Percentiles rank a stretch among this genome's conserved stretches.
Evolutionary conservation across 225 moss, liverwort and hornwort genomes (phyloP).

Genomic region (Rhytidiadelphus loreus): DNA sequence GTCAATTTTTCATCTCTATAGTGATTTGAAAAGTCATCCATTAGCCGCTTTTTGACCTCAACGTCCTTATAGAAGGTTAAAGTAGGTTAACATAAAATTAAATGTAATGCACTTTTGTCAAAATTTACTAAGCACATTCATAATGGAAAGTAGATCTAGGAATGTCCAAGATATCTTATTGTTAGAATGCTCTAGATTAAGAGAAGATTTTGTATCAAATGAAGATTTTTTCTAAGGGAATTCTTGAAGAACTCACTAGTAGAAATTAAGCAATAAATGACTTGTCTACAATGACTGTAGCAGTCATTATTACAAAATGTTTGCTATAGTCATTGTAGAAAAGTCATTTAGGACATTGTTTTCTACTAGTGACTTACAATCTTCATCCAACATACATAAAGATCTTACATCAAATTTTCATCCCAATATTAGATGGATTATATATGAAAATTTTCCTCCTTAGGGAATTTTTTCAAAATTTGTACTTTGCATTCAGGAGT

Average conservation of each 20-base stretch:
- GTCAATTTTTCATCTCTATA: not conserved
- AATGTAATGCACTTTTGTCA: fast-evolving
- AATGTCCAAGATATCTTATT: not conserved
- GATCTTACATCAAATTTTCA: not conserved
- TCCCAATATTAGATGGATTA: not conserved
- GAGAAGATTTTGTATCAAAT: fast-evolving
- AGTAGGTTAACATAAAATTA: not conserved
- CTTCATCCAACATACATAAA: fast-evolving
- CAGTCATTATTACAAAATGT: too few species aligned
- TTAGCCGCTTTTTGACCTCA: fast-evolving
- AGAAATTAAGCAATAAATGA: too few species aligned
- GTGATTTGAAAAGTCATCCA: not conserved
- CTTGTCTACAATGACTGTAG: too few species aligned
- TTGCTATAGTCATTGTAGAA: too few species aligned
- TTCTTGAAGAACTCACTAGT: too few species aligned
- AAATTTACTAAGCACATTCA: not conserved
- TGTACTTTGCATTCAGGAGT: fast-evolving
- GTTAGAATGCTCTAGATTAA: not conserved
- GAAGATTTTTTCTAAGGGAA: fast-evolving
- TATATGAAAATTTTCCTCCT: not conserved
- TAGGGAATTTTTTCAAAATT: not conserved
- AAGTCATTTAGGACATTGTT: too few species aligned
- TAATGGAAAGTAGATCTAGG: fast-evolving
- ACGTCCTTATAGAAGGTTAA: fast-evolving
- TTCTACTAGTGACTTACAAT: too few species aligned